Evolutionary conservation across 2,329 filamentous ascomycete genomes (phyloP).

Genomic region (Ophiostoma tasmaniense): DNA sequence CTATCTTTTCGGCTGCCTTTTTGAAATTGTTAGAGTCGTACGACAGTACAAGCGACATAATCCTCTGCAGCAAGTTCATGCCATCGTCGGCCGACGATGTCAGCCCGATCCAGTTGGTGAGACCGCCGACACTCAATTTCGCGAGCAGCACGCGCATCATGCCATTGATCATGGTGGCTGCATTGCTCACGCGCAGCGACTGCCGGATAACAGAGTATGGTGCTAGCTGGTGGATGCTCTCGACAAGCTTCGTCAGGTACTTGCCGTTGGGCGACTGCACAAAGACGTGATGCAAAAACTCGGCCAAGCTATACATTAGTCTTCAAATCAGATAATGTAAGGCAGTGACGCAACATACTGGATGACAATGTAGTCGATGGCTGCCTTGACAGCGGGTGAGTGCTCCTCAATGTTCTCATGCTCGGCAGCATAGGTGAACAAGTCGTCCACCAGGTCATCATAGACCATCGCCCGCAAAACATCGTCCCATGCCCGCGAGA

Average conservation of each 20-base stretch:
- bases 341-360: conserved; percentile 41
- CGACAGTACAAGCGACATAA: conserved; percentile 62
- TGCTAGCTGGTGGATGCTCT: conserved; percentile 60
- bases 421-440: conserved; percentile 53
- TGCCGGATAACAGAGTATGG: conserved; percentile 66
- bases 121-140: conserved; percentile 64
- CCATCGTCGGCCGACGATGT: conserved; percentile 65
- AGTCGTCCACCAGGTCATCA: conserved; percentile 54
- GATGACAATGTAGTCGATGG: conserved; percentile 58
- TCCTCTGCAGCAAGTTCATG: conserved; percentile 70
- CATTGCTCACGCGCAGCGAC: conserved; percentile 67
- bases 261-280: conserved; percentile 67
- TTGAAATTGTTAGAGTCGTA: conserved; percentile 67
- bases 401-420: conserved; percentile 57
- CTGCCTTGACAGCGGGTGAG: conserved; percentile 51
- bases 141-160: conserved; percentile 65
- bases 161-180: conserved; percentile 70
- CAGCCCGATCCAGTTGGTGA: conserved; percentile 73
- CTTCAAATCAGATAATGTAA: neutral
- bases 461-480: conserved; percentile 59
- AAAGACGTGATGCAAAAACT: conserved; percentile 65
- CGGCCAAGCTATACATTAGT: conserved; percentile 49
- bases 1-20: conserved; percentile 55
- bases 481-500: conserved; percentile 58
- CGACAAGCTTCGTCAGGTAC: conserved; percentile 61